These are phyloP conservation scores for Clonostachys solani DNA, from an alignment of 2,329 filamentous ascomycete species.

Conservation along the genomic window DNA sequence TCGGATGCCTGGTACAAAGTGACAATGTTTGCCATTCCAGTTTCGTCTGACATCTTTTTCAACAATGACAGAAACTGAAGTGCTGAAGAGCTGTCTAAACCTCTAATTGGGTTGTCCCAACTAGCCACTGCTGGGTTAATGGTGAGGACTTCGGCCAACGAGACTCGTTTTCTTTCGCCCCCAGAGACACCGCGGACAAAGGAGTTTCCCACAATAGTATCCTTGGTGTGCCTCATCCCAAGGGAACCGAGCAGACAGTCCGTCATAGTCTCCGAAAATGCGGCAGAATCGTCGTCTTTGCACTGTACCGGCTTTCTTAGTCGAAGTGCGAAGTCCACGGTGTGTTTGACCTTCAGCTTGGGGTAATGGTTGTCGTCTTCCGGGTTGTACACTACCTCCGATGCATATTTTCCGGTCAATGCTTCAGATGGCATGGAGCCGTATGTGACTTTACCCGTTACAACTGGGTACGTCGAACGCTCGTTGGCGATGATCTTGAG, in stretches of 20 bases:
- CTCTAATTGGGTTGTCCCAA: constrained; percentile 68
- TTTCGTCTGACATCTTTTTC: constrained; percentile 58
- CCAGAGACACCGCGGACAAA: constrained; percentile 55
- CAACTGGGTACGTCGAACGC: neutral
- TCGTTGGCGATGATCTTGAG: constrained; percentile 47
- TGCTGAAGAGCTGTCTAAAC: constrained; percentile 65
- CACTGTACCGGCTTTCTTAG: constrained; percentile 22
- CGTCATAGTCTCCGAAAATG: constrained; percentile 46
- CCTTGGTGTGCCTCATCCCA: constrained; percentile 59
- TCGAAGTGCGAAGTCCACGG: constrained; percentile 59
- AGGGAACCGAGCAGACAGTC: constrained; percentile 45
- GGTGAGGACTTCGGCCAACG: constrained; percentile 61
- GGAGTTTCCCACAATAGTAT: constrained; percentile 62
- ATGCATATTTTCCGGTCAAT: constrained; percentile 37
- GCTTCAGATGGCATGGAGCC: constrained; percentile 13
- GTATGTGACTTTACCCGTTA: constrained; percentile 29
- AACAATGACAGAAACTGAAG: constrained; percentile 60
- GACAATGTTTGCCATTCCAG: constrained; percentile 56
- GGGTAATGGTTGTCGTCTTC: constrained; percentile 61
- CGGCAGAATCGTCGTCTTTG: constrained; percentile 47
- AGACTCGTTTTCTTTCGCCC: constrained; percentile 65
- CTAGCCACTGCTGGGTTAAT: constrained; percentile 30
- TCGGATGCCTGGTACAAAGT: constrained; percentile 71
- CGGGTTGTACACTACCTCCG: constrained; percentile 57
- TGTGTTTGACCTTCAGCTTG: constrained; percentile 58